Conservation (phyloP, 441 rosid genomes). For the Croton laevigatus region DNA sequence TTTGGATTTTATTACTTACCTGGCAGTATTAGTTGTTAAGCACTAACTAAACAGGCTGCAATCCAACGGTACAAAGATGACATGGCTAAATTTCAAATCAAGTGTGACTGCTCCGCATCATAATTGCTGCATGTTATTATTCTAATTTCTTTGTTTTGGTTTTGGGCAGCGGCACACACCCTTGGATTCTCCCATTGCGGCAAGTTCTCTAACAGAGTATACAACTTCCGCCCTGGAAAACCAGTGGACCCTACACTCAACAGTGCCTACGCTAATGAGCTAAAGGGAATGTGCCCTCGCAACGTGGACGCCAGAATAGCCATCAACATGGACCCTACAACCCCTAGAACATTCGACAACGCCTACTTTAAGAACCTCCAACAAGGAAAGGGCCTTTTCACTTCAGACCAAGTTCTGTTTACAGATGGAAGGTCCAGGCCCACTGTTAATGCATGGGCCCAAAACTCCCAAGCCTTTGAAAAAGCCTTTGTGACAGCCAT, state of each 20-base stretch:
- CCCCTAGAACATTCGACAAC: constrained; percentile 73
- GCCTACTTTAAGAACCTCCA: constrained; percentile 63
- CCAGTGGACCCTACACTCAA: constrained; percentile 67
- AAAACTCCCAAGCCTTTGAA: constrained; percentile 41
- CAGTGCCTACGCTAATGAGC: constrained; percentile 48
- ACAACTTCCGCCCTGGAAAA: constrained; percentile 48
- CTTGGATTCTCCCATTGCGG: constrained; percentile 84
- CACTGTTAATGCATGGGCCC: constrained; percentile 65
- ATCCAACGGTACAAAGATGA: not conserved
- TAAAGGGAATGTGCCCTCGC: constrained; percentile 59
- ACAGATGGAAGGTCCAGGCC: constrained; percentile 57
- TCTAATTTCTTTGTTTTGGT: not conserved
- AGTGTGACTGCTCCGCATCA: not conserved
- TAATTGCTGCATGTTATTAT: not conserved
- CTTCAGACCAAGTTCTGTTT: constrained; percentile 80
- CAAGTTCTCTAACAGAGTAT: constrained; percentile 56
- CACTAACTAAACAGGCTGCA: not conserved
- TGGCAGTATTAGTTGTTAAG: not conserved
- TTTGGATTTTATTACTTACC: not conserved
- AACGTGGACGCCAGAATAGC: constrained; percentile 68
- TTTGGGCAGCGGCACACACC: constrained; percentile 68
- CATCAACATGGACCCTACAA: constrained; percentile 80
- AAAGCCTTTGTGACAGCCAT: constrained; percentile 61
- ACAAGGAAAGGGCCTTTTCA: constrained; percentile 71
- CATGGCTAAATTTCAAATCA: not conserved